phyloP scores from a whole-genome alignment of 345 rosid species.

The Hibiscus syriacus region DNA sequence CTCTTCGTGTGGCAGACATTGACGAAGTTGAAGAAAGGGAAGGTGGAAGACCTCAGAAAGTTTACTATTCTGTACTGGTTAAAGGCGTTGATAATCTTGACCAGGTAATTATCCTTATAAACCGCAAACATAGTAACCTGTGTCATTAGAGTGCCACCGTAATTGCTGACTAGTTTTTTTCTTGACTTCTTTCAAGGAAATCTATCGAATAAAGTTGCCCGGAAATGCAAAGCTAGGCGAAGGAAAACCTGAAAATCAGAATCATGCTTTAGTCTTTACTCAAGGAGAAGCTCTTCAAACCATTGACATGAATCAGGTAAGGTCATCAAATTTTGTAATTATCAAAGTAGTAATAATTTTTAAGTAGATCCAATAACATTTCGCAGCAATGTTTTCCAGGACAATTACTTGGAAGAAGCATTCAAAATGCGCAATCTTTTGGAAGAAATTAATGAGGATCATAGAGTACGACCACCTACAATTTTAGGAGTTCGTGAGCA shows the following conservation, averaged over 20 bases:
- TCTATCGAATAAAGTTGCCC: background rate
- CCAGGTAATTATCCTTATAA: background rate
- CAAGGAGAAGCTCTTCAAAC: background rate
- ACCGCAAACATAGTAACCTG: no score
- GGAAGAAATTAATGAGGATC: no score
- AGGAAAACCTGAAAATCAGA: background rate
- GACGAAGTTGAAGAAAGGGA: background rate
- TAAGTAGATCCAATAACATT: no score
- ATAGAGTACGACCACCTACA: no score
- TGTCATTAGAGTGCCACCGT: no score
- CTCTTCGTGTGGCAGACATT: background rate
- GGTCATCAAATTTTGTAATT: no score
- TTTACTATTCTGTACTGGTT: background rate
- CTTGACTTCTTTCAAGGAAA: background rate
- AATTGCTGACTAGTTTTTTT: no score
- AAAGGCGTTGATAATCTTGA: background rate
- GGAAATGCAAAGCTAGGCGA: background rate
- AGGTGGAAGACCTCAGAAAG: background rate
- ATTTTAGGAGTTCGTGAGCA: no score
- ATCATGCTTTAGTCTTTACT: background rate
- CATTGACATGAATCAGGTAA: background rate
- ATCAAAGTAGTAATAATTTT: no score
- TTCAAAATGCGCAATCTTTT: no score
- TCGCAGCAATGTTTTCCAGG: no score
- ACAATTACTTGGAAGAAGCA: no score